phyloP scores from a whole-genome alignment of 768 basidiomycete species.

The Mycena epipterygia region DNA sequence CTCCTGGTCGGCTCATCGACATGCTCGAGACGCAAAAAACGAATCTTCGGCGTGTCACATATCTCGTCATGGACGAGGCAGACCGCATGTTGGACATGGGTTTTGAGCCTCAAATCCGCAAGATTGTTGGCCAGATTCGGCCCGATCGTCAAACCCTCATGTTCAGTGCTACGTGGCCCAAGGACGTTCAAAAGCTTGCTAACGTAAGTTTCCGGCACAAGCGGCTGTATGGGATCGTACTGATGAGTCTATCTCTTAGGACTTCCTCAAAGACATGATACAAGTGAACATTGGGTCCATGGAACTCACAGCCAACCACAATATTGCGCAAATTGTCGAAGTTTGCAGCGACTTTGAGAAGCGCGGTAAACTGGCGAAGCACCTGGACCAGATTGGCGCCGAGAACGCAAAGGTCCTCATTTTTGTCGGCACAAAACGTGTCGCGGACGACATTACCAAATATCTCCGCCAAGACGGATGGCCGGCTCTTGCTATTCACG shows the following conservation, averaged over 20 bases:
- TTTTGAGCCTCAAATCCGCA: conserved; percentile 99
- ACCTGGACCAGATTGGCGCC: conserved; percentile 94
- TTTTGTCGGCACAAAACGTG: conserved; percentile 97
- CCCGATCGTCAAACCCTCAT: conserved; percentile 99
- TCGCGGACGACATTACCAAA: conserved; percentile 99
- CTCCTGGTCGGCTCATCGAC: conserved; percentile 98
- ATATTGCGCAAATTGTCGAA: conserved; percentile 95
- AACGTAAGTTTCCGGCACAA: conserved; percentile 61
- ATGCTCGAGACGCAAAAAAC: conserved; percentile 98
- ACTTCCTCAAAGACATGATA: conserved; percentile 96
- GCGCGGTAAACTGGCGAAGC: conserved; percentile 94
- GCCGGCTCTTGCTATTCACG: conserved; percentile 99
- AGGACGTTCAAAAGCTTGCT: conserved; percentile 98
- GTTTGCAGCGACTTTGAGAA: conserved; percentile 99
- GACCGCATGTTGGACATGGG: conserved; percentile 99
- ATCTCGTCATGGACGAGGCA: conserved; percentile 99
- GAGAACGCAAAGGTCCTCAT: conserved; percentile 99
- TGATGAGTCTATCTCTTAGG: conserved; percentile 62
- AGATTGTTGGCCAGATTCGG: conserved; percentile 97
- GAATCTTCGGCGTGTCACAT: conserved; percentile 95
- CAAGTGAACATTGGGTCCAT: conserved; percentile 99
- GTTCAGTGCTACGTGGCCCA: conserved; percentile 99
- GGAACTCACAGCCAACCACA: conserved; percentile 98
- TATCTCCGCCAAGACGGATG: conserved; percentile 98
- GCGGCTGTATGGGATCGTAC: neutral